Conservation (phyloP, 495 filamentous ascomycete species). For the Cladorrhinum samala region DNA sequence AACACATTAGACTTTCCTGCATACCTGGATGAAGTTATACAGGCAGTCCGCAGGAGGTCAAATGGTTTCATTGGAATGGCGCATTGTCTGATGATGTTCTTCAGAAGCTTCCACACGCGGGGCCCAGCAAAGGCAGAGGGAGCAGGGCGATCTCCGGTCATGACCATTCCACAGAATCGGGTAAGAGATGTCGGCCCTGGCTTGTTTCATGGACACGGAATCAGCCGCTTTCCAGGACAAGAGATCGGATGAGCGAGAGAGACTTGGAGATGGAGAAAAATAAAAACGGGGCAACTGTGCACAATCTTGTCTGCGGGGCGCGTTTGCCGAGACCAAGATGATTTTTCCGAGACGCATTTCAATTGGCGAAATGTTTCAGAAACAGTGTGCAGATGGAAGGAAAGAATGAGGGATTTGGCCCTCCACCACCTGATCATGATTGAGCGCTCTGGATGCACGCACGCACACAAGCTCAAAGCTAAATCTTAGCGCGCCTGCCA, state of each 20-base stretch:
- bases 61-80: too few relatives aligned
- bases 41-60: not conserved
- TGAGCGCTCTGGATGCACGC: too few relatives aligned
- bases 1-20: not conserved
- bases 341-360: slow-evolving; percentile 10
- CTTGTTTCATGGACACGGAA: too few relatives aligned
- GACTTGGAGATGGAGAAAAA: not conserved
- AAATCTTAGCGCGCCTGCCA: not conserved
- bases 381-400: not conserved
- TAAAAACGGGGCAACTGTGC: not conserved
- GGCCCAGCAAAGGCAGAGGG: too few relatives aligned
- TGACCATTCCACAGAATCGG: too few relatives aligned
- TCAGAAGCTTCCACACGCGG: too few relatives aligned
- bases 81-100: too few relatives aligned
- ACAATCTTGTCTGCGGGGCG: slow-evolving; percentile 6
- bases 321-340: slow-evolving; percentile 6
- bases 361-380: slow-evolving; percentile 8
- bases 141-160: too few relatives aligned
- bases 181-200: too few relatives aligned
- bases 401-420: not conserved
- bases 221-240: not conserved
- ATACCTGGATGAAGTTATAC: not conserved
- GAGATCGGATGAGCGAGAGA: not conserved
- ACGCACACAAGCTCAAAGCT: slow-evolving; percentile 1
- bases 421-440: too few relatives aligned